Evolutionary conservation across 129 eudicot genomes (phyloP).

Genomic region (Smallanthus sonchifolius): DNA sequence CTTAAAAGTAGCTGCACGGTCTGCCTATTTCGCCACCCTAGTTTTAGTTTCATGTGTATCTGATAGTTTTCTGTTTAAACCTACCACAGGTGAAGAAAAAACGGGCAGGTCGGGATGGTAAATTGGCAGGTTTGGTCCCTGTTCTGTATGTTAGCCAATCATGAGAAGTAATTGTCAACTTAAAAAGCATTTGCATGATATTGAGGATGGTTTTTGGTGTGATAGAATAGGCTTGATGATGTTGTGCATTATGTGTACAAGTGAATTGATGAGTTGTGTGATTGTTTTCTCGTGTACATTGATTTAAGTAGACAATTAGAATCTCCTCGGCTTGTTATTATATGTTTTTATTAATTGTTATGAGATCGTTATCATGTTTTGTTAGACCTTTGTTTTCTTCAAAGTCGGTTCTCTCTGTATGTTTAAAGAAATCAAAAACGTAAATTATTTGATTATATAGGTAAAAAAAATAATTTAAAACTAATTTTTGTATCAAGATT

Average conservation of each 20-base stretch:
- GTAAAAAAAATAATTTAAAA: no score
- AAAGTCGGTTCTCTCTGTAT: not conserved
- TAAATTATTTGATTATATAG: no score
- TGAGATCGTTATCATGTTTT: not conserved
- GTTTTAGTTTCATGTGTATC: not conserved
- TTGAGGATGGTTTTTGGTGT: conserved; percentile 10
- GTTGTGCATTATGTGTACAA: conserved; percentile 28
- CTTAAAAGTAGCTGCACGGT: not conserved
- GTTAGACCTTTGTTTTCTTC: not conserved
- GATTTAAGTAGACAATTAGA: not conserved
- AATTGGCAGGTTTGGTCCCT: conserved; percentile 92
- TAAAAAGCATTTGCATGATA: not conserved
- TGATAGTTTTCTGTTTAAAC: conserved; percentile 12
- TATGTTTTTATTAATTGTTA: not conserved
- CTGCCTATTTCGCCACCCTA: not conserved
- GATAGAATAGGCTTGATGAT: conserved; percentile 15
- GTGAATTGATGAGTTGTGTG: not conserved
- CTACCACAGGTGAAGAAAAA: conserved; percentile 80
- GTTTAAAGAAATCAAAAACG: no score
- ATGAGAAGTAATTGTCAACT: conserved; percentile 23
- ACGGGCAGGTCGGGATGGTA: conserved; percentile 92
- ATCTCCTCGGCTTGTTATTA: not conserved
- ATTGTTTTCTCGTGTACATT: not conserved
- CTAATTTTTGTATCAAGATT: no score
- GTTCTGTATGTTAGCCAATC: conserved; percentile 84